Evolutionary conservation across 108 stramenopile genomes (phyloP).

Genomic region (Seminavis robusta): DNA sequence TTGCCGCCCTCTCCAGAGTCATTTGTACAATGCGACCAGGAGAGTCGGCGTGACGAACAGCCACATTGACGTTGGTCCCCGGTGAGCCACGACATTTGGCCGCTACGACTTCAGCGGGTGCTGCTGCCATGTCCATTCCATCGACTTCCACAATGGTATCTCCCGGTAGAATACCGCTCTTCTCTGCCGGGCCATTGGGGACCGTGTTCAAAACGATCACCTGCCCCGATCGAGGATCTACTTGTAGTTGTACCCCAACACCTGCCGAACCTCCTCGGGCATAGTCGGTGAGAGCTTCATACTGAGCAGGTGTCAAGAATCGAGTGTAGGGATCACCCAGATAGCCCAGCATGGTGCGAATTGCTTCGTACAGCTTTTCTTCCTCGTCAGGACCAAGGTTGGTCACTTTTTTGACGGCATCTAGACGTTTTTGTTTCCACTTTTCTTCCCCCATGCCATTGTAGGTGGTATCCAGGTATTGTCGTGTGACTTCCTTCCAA

Average conservation of each 20-base stretch:
- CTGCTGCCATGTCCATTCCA: slow-evolving; percentile 52
- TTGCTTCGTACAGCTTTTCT: slow-evolving; percentile 57
- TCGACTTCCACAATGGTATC: slow-evolving; percentile 81
- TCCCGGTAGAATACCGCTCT: slow-evolving; percentile 54
- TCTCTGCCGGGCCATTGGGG: slow-evolving; percentile 61
- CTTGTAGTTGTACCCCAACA: slow-evolving; percentile 79
- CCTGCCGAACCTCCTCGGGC: slow-evolving; percentile 82
- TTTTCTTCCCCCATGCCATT: slow-evolving; percentile 88
- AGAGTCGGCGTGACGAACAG: slow-evolving; percentile 54
- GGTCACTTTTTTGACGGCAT: slow-evolving; percentile 72
- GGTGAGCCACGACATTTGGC: slow-evolving; percentile 66
- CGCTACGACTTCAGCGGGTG: slow-evolving; percentile 86
- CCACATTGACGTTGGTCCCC: slow-evolving; percentile 76
- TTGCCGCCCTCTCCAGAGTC: slow-evolving; percentile 77
- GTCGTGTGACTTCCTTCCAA: slow-evolving; percentile 82
- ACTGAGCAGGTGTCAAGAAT: slow-evolving; percentile 89
- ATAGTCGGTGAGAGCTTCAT: slow-evolving; percentile 84
- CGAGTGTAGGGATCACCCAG: slow-evolving; percentile 95
- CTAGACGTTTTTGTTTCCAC: slow-evolving; percentile 88
- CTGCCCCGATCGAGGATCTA: slow-evolving; percentile 26
- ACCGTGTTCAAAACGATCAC: slow-evolving; percentile 75
- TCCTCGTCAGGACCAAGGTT: slow-evolving; percentile 75
- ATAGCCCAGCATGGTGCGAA: slow-evolving; percentile 53
- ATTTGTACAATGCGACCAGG: slow-evolving; percentile 76
- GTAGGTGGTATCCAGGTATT: slow-evolving; percentile 92